phyloP scores from a whole-genome alignment of 345 rosid genomes.

The Salix brachista region DNA sequence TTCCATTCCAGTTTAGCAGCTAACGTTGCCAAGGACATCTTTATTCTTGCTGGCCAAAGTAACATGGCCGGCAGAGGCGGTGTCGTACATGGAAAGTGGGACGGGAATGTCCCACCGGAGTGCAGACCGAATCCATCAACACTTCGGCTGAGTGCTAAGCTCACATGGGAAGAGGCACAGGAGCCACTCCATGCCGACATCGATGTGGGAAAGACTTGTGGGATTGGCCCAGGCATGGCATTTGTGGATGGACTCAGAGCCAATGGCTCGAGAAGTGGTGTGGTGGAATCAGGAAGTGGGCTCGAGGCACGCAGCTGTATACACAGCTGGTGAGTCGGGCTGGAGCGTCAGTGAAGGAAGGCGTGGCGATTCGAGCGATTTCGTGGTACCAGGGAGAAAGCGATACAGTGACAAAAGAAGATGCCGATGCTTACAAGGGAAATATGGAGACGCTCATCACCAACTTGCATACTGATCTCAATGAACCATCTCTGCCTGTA shows the following conservation, averaged over 20 bases:
- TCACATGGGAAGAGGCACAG: conserved; percentile 16
- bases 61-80: conserved; percentile 33
- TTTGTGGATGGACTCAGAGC: conserved; percentile 11
- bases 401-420: conserved; percentile 10
- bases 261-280: background rate
- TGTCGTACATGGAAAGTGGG: conserved; percentile 5
- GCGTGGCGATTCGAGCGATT: conserved; percentile 18
- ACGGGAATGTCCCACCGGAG: conserved; percentile 11
- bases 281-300: conserved; percentile 22
- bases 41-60: conserved; percentile 24
- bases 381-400: conserved; percentile 33
- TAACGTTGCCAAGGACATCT: conserved; percentile 13
- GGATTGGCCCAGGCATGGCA: conserved; percentile 28
- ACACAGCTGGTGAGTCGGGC: conserved; percentile 12
- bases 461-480: conserved; percentile 22
- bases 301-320: conserved; percentile 11
- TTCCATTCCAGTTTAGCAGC: background rate
- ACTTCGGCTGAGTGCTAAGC: conserved; percentile 6
- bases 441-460: conserved; percentile 13
- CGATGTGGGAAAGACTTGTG: conserved; percentile 6
- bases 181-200: conserved; percentile 20
- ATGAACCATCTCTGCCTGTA: conserved; percentile 14
- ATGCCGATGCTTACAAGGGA: conserved; percentile 17
- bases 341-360: conserved; percentile 9
- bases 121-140: conserved; percentile 16